Evolutionary conservation across 164 flowering plant species (phyloP).

Genomic region (Vitis vinifera): ASM3070453v1 NC_081817.1:24011501-24012000

Average conservation of each 20-base stretch:
- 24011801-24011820: not conserved
- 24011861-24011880: not conserved
- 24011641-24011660: slow-evolving; percentile 7
- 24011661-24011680: slow-evolving; percentile 23
- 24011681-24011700: slow-evolving; percentile 3
- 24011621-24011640: too few species aligned
- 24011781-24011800: slow-evolving; percentile 14
- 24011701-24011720: not conserved
- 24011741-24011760: slow-evolving; percentile 24
- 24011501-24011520: too few species aligned
- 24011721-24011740: slow-evolving; percentile 4
- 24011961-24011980: slow-evolving; percentile 5
- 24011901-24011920: not conserved
- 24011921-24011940: slow-evolving; percentile 8
- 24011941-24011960: not conserved
- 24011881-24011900: not conserved
- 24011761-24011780: slow-evolving; percentile 23
- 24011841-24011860: slow-evolving; percentile 17
- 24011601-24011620: too few species aligned
- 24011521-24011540: too few species aligned
- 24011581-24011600: too few species aligned
- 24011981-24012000: slow-evolving; percentile 33
- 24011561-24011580: too few species aligned
- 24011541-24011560: too few species aligned
- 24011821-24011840: slow-evolving; percentile 17